These are phyloP conservation scores for Staphylotrichum tortipilum DNA, from an alignment of 495 filamentous ascomycete genomes.

Conservation along the genomic window DNA sequence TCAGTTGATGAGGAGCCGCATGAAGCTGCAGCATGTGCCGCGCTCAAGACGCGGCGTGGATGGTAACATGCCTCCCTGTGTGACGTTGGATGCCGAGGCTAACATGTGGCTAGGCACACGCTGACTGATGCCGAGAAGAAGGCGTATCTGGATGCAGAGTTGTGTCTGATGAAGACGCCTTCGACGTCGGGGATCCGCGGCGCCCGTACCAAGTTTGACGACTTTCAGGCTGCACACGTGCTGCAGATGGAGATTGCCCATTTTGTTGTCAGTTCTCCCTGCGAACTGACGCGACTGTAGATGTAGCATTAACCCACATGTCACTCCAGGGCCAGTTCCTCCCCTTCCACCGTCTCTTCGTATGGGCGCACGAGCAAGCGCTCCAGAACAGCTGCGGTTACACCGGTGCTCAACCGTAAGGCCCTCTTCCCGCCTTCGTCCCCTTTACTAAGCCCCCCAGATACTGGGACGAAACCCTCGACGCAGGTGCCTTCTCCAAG, in stretches of 20 bases:
- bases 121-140: not conserved
- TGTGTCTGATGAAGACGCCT: not conserved
- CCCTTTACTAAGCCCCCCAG: too few relatives aligned
- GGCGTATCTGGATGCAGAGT: not conserved
- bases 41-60: not conserved
- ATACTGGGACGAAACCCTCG: too few relatives aligned
- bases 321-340: not conserved
- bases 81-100: not conserved
- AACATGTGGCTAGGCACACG: not conserved
- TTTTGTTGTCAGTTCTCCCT: not conserved
- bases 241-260: not conserved
- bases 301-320: too few relatives aligned
- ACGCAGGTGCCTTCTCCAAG: too few relatives aligned
- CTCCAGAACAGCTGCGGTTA: too few relatives aligned
- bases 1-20: too few relatives aligned
- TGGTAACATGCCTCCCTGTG: not conserved
- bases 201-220: not conserved
- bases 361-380: not conserved
- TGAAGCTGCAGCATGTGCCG: not conserved
- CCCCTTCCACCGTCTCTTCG: not conserved
- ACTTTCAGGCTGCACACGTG: not conserved
- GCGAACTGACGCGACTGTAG: too few relatives aligned
- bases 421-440: too few relatives aligned
- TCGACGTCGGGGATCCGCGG: not conserved
- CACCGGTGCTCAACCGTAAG: too few relatives aligned